Evolutionary conservation across 2,329 filamentous ascomycete genomes (phyloP).

Genomic region (Emmonsia crescens): DNA sequence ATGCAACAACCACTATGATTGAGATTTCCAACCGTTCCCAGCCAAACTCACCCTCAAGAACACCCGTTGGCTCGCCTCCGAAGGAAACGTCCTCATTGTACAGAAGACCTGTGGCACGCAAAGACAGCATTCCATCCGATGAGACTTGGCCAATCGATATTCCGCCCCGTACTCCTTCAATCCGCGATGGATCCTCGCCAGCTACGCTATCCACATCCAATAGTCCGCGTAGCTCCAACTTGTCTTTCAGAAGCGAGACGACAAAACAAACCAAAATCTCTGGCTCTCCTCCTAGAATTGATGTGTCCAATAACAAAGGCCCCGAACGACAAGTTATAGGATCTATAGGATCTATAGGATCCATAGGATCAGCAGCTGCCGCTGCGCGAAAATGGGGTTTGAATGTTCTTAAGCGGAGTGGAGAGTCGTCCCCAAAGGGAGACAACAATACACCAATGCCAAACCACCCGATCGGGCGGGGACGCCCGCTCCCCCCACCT

Average conservation of each 20-base stretch:
- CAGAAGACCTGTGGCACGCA: constrained; percentile 25
- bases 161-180: constrained; percentile 27
- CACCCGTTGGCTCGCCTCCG: constrained; percentile 36
- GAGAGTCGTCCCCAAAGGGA: constrained; percentile 27
- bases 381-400: constrained; percentile 51
- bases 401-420: constrained; percentile 38
- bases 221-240: not conserved
- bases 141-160: not conserved
- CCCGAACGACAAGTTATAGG: constrained; percentile 28
- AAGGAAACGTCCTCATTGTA: constrained; percentile 26
- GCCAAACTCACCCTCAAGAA: constrained; percentile 42
- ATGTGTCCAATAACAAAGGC: constrained; percentile 17
- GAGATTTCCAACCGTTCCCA: constrained; percentile 54
- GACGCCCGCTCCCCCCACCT: constrained; percentile 69
- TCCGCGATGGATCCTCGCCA: not conserved
- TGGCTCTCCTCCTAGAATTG: constrained; percentile 11
- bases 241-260: constrained; percentile 3
- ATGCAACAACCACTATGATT: constrained; percentile 56
- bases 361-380: constrained; percentile 42
- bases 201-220: not conserved
- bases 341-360: constrained; percentile 21
- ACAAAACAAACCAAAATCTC: not conserved
- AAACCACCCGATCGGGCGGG: constrained; percentile 67
- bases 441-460: constrained; percentile 37
- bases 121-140: constrained; percentile 41